A percentile compares a stretch with the other conserved stretches of the same genome.
phyloP scores from a whole-genome alignment of 306 rosid species.

The Medicago truncatula region MtrunA17r5.0-ANR NC_053047.1:41765001-41765500 shows the following conservation, averaged over 20 bases:
- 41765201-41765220: slow-evolving; percentile 97
- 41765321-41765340: background rate
- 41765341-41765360: slow-evolving; percentile 37
- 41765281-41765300: slow-evolving; percentile 63
- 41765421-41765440: too few relatives aligned
- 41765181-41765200: slow-evolving; percentile 91
- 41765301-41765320: slow-evolving; percentile 41
- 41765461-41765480: too few relatives aligned
- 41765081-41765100: slow-evolving; percentile 83
- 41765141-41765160: slow-evolving; percentile 92
- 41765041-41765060: slow-evolving; percentile 66
- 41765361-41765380: slow-evolving; percentile 43
- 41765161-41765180: slow-evolving; percentile 71
- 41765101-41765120: slow-evolving; percentile 59
- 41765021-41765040: slow-evolving; percentile 39
- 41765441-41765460: too few relatives aligned
- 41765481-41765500: too few relatives aligned
- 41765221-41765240: slow-evolving; percentile 67
- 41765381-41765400: slow-evolving; percentile 56
- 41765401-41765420: background rate
- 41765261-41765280: slow-evolving; percentile 93
- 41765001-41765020: background rate
- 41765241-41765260: slow-evolving; percentile 80
- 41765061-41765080: slow-evolving; percentile 96
- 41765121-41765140: slow-evolving; percentile 81